These are phyloP conservation scores for Kwoniella sp. DNA, from an alignment of 768 basidiomycete species.

Conservation along the genomic window DNA sequence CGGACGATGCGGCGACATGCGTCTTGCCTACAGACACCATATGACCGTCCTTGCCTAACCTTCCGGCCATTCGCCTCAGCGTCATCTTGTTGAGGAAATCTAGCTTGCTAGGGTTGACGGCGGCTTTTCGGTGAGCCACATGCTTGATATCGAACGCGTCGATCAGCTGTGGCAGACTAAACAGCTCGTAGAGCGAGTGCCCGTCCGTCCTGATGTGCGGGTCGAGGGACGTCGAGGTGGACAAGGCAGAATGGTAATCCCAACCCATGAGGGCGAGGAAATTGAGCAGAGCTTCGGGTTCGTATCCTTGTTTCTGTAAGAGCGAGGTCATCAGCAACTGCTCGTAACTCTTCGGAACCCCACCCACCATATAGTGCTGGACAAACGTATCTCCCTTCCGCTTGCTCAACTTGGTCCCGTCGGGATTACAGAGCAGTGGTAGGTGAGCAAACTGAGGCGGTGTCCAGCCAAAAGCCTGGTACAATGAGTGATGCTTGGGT, in stretches of 20 bases:
- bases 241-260: conserved; percentile 58
- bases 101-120: conserved; percentile 72
- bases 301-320: conserved; percentile 76
- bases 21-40: conserved; percentile 24
- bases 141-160: conserved; percentile 71
- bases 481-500: conserved; percentile 84
- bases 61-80: conserved; percentile 59
- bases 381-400: conserved; percentile 84
- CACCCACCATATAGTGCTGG: conserved; percentile 74
- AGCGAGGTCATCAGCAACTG: not conserved
- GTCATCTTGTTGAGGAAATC: conserved; percentile 86
- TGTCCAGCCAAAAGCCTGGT: conserved; percentile 65
- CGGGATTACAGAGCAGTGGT: conserved; percentile 80
- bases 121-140: conserved; percentile 77
- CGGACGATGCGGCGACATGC: conserved; percentile 4
- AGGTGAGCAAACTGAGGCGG: conserved; percentile 85
- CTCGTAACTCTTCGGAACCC: not conserved
- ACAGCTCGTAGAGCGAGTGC: conserved; percentile 37
- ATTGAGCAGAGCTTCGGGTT: conserved; percentile 80
- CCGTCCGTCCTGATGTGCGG: conserved; percentile 32
- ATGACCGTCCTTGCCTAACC: conserved; percentile 52
- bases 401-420: conserved; percentile 93
- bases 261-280: conserved; percentile 95
- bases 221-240: conserved; percentile 24
- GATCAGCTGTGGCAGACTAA: conserved; percentile 61